These are phyloP conservation scores for Globisporangium carolinianum DNA, from an alignment of 352 stramenopile species.

Conservation along the genomic window DNA sequence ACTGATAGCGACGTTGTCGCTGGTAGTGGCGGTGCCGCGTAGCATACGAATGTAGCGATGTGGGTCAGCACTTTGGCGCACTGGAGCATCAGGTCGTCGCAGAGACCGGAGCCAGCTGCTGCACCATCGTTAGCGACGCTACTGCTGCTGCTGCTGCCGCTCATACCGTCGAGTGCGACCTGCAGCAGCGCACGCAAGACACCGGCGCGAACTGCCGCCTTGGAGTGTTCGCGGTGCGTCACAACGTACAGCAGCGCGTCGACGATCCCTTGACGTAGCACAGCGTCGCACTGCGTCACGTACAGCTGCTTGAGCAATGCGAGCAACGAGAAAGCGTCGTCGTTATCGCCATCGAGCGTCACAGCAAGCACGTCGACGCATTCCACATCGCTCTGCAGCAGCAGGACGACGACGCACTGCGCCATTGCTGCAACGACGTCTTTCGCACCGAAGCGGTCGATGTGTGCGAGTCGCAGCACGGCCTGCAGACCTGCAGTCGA, in stretches of 20 bases:
- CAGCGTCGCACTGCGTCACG: constrained; percentile 34
- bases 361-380: neutral
- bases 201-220: constrained; percentile 27
- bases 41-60: constrained; percentile 11
- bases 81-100: constrained; percentile 8
- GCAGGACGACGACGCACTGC: constrained; percentile 27
- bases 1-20: neutral
- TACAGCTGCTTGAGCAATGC: constrained; percentile 74
- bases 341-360: constrained; percentile 2
- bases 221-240: constrained; percentile 39
- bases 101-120: neutral
- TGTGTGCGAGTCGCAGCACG: constrained; percentile 19
- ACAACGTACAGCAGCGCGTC: constrained; percentile 22
- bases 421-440: constrained; percentile 30
- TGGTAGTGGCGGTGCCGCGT: neutral
- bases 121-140: constrained; percentile 1
- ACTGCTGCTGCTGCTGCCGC: constrained; percentile 11
- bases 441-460: constrained; percentile 26
- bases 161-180: constrained; percentile 26
- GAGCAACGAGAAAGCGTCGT: constrained; percentile 17
- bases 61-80: constrained; percentile 9
- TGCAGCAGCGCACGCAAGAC: constrained; percentile 40
- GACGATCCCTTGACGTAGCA: constrained; percentile 25
- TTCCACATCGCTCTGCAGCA: neutral
- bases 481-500: constrained; percentile 7